Conservation (phyloP, 176 grass and related monocot species). For the maize (Zea mays) region DNA sequence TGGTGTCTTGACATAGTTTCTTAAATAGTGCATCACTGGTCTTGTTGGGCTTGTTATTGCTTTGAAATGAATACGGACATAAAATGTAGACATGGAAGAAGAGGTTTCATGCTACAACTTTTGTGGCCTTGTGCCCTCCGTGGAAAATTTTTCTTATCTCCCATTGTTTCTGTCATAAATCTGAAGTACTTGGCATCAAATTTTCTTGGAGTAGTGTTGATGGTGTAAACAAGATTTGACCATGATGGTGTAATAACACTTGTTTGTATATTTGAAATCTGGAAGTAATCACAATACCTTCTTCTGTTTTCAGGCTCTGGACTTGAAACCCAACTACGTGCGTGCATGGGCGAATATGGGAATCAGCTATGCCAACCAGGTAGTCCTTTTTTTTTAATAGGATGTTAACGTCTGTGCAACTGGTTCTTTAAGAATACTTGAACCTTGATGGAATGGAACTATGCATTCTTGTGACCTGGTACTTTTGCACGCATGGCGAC, state of each 20-base stretch:
- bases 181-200: background rate
- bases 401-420: background rate
- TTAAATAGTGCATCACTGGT: slow-evolving; percentile 1
- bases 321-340: slow-evolving; percentile 98
- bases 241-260: background rate
- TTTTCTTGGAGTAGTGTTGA: slow-evolving; percentile 13
- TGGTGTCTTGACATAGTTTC: slow-evolving; percentile 10
- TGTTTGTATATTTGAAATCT: slow-evolving; percentile 24
- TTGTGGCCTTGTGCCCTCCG: background rate
- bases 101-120: slow-evolving; percentile 3
- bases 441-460: background rate
- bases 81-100: slow-evolving; percentile 4
- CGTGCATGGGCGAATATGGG: slow-evolving; percentile 99
- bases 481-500: background rate
- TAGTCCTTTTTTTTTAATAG: slow-evolving; percentile 35
- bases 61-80: background rate
- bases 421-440: slow-evolving; percentile 3
- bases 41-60: slow-evolving; percentile 20
- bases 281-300: slow-evolving; percentile 36
- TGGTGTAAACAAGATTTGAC: background rate
- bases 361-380: slow-evolving; percentile 99
- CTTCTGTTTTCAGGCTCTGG: slow-evolving; percentile 68
- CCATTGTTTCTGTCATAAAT: background rate
- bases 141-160: background rate
- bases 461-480: background rate